These are phyloP conservation scores for Phaeosphaeriaceae sp. DNA, from an alignment of 2,329 filamentous ascomycete genomes.

Conservation along the genomic window DNA sequence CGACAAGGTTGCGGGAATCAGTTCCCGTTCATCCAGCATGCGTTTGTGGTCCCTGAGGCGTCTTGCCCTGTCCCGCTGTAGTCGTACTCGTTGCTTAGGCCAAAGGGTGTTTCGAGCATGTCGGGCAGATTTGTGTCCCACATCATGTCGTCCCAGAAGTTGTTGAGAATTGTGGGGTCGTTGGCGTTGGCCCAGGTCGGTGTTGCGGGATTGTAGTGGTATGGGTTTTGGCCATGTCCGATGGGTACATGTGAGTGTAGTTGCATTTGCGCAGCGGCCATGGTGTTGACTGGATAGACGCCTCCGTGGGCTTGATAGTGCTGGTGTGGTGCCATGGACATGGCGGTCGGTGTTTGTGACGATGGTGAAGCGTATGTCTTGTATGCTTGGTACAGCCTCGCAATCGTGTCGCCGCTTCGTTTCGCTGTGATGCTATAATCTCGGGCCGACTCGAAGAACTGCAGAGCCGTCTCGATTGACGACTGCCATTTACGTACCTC, in stretches of 20 bases:
- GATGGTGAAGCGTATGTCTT: conserved; percentile 36
- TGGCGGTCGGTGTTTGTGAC: conserved; percentile 20
- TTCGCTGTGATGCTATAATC: conserved; percentile 56
- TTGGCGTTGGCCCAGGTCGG: conserved; percentile 32
- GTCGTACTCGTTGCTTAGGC: conserved; percentile 44
- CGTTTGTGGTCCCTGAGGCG: conserved; percentile 29
- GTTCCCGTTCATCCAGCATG: conserved; percentile 49
- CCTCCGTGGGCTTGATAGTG: conserved; percentile 15
- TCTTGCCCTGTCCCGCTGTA: conserved; percentile 44
- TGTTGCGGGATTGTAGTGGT: conserved; percentile 40
- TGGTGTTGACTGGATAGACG: conserved; percentile 22
- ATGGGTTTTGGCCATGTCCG: conserved; percentile 18
- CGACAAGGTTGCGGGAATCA: conserved; percentile 16
- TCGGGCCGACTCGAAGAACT: conserved; percentile 54
- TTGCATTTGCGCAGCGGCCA: conserved; percentile 17
- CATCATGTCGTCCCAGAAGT: conserved; percentile 54
- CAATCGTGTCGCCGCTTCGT: conserved; percentile 52
- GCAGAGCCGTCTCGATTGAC: conserved; percentile 52
- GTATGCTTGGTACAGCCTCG: conserved; percentile 52
- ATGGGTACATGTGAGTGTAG: conserved; percentile 18
- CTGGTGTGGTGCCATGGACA: conserved; percentile 20
- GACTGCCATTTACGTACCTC: conserved; percentile 52
- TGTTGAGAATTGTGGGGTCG: conserved; percentile 41
- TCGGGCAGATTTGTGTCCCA: conserved; percentile 51
- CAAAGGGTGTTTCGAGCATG: conserved; percentile 47